These are phyloP conservation scores for Silene latifolia DNA, from an alignment of 148 eudicot genomes.

Conservation along the genomic window DNA sequence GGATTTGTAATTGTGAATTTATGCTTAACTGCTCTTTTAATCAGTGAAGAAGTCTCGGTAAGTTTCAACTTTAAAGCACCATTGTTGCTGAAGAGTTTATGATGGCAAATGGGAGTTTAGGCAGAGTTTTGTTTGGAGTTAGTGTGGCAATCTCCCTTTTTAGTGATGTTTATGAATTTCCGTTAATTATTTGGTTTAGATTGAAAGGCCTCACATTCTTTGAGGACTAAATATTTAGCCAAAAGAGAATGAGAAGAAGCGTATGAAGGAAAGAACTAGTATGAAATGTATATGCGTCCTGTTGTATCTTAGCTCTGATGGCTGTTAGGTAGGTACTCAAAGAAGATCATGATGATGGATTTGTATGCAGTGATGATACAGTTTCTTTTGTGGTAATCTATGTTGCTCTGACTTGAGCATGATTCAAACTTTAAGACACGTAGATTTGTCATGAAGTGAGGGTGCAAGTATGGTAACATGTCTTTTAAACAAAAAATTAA, in stretches of 20 bases:
- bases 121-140: background rate
- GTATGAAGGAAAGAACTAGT: background rate
- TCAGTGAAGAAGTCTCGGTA: background rate
- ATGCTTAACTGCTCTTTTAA: background rate
- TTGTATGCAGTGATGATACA: conserved; percentile 1
- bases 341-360: background rate
- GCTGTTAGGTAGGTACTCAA: background rate
- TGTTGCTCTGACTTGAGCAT: too few species aligned
- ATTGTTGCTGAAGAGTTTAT: background rate
- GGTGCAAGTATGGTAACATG: too few species aligned
- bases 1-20: background rate
- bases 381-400: background rate
- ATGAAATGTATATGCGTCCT: background rate
- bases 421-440: too few species aligned
- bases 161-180: background rate
- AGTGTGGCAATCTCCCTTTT: background rate
- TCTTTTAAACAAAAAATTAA: too few species aligned
- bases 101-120: background rate
- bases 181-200: background rate
- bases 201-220: background rate
- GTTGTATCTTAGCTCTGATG: background rate
- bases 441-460: too few species aligned
- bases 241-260: background rate
- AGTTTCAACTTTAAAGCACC: background rate
- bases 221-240: background rate